Conservation (phyloP, 2,329 filamentous ascomycete species). For the Trichoderma koningii region DNA sequence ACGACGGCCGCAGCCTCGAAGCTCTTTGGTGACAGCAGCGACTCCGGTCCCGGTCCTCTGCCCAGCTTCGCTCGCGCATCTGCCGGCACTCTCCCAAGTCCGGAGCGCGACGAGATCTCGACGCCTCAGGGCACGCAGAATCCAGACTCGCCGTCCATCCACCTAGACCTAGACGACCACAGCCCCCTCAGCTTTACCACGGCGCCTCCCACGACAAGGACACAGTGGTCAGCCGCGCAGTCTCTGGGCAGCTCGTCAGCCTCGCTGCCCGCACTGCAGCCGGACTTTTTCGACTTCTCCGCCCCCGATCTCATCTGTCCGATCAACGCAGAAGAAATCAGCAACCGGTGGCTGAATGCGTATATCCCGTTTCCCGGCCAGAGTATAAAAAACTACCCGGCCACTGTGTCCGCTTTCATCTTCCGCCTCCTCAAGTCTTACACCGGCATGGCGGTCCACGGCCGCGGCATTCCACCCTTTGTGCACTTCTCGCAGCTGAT, state of each 20-base stretch:
- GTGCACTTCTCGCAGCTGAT: conserved; percentile 45
- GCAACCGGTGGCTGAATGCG: conserved; percentile 52
- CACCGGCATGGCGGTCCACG: conserved; percentile 40
- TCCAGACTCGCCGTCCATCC: conserved; percentile 6
- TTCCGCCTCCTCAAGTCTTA: conserved; percentile 49
- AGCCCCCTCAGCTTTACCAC: conserved; percentile 11
- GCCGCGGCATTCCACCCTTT: conserved; percentile 47
- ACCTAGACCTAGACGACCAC: neutral
- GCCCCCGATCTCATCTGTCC: conserved; percentile 45
- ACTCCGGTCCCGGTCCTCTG: neutral
- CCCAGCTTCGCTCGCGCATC: conserved; percentile 3
- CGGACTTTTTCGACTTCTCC: conserved; percentile 39
- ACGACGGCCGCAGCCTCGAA: neutral
- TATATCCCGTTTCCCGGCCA: conserved; percentile 50
- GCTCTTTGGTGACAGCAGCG: neutral
- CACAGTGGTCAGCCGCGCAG: neutral
- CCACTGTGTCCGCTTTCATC: conserved; percentile 44
- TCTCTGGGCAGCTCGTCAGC: neutral
- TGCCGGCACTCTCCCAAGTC: conserved; percentile 4
- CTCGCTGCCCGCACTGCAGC: neutral
- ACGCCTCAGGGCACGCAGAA: neutral
- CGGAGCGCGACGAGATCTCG: conserved; percentile 16
- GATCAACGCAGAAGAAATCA: conserved; percentile 50
- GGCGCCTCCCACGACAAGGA: neutral
- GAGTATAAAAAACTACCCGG: conserved; percentile 45